These are phyloP conservation scores for Triangularia verruculosa DNA, from an alignment of 2,329 filamentous ascomycete species.

Conservation along the genomic window DNA sequence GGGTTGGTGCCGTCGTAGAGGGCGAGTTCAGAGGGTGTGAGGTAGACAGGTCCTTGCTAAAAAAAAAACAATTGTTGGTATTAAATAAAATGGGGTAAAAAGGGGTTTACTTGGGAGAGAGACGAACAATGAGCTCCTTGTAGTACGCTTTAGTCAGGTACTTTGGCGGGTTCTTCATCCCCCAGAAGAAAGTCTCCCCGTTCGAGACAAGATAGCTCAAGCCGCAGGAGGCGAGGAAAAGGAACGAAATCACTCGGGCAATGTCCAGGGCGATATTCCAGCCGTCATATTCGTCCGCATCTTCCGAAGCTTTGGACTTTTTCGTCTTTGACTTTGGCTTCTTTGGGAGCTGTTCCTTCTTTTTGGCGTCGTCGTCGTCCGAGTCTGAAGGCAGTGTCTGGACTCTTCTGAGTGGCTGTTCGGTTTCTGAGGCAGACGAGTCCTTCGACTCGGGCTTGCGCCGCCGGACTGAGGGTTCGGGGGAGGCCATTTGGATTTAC, in stretches of 20 bases:
- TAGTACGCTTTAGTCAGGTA: slow-evolving; percentile 59
- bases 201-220: slow-evolving; percentile 74
- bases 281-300: slow-evolving; percentile 58
- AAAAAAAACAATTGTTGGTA: slow-evolving; percentile 34
- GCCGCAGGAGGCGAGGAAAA: slow-evolving; percentile 63
- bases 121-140: slow-evolving; percentile 58
- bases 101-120: neutral
- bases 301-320: slow-evolving; percentile 38
- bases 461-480: slow-evolving; percentile 24
- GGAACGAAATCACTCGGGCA: slow-evolving; percentile 64
- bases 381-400: slow-evolving; percentile 9
- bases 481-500: slow-evolving; percentile 22
- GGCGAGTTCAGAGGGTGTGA: slow-evolving; percentile 73
- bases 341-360: neutral
- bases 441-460: slow-evolving; percentile 27
- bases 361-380: slow-evolving; percentile 7
- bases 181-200: slow-evolving; percentile 69
- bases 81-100: neutral
- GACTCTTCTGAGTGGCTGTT: slow-evolving; percentile 11
- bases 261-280: slow-evolving; percentile 54
- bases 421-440: slow-evolving; percentile 8
- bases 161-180: slow-evolving; percentile 56
- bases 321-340: slow-evolving; percentile 27
- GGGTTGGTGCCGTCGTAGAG: slow-evolving; percentile 75
- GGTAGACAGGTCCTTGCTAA: slow-evolving; percentile 57